Conservation (phyloP, 2,329 filamentous ascomycete species). For the Aspergillus bombycis region DNA sequence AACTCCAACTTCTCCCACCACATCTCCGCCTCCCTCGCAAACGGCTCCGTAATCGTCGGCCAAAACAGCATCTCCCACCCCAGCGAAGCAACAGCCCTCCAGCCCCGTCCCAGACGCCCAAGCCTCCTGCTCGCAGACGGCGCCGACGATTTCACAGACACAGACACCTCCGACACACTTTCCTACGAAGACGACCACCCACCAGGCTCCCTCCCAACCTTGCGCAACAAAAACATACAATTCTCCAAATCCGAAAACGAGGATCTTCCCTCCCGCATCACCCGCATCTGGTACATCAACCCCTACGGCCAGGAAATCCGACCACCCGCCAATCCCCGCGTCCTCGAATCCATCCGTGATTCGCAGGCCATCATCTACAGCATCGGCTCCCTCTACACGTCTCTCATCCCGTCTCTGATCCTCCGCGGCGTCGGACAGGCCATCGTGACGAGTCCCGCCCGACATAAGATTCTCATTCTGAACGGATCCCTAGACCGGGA, state of each 20-base stretch:
- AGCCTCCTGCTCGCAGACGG: constrained; percentile 42
- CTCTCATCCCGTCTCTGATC: constrained; percentile 79
- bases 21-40: constrained; percentile 78
- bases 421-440: constrained; percentile 74
- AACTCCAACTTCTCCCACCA: constrained; percentile 96
- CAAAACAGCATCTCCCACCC: constrained; percentile 94
- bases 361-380: constrained; percentile 80
- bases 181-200: constrained; percentile 51
- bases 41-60: constrained; percentile 80
- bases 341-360: constrained; percentile 67
- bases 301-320: constrained; percentile 96
- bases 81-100: constrained; percentile 62
- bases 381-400: constrained; percentile 93
- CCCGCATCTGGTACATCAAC: constrained; percentile 94
- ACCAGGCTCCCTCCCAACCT: constrained; percentile 71
- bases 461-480: constrained; percentile 78
- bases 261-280: constrained; percentile 76
- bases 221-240: constrained; percentile 78
- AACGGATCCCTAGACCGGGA: constrained; percentile 86
- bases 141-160: constrained; percentile 35
- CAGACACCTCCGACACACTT: constrained; percentile 37
- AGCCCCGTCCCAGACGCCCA: constrained; percentile 34
- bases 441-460: constrained; percentile 54
- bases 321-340: constrained; percentile 79
- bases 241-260: constrained; percentile 82